Base-by-base conservation (phyloP, 2,329 filamentous ascomycete genomes). In the Penicillium oxalicum region DNA sequence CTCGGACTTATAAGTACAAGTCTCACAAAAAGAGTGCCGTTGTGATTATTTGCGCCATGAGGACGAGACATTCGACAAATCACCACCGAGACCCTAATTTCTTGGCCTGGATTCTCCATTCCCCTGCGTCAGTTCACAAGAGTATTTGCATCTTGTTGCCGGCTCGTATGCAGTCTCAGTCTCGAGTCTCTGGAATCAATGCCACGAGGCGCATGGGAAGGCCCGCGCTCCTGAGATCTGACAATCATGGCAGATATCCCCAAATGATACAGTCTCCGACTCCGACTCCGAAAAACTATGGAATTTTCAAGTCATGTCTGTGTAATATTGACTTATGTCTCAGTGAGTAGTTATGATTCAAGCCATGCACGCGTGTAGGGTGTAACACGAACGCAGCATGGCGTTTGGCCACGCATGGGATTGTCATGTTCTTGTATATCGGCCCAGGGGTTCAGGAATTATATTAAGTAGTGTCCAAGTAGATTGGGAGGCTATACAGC, bases 241-340 rank as follows among this genome's bases (percentile, higher is more conserved):
- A 40, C 26, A 13, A 34, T 28, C 4, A 33, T 28, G 32, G 44
- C 47, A 40, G 38, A 38, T 18, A 48, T 46, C 11, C 38, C 13
- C 48, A 50, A 29, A 29, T 37, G 9, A 24, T 18, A 18, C 51
- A 47, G 53, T 52, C 25, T 50, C 53, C 51, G 53, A 56, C 35
- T 54, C 53, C 53, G 53, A 54, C 9, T 24, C 41, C 43, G 45
- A 49, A 40, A 6, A 1, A 5, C 13, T 34, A 32, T 43, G 9
- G 11, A 5, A 7, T 34, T 11, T 27, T 5, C 13, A 9, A 39
- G 8, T 18, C 27, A 25, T 28, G 8, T 26, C 11, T 25, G 24
- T 28, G 24, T n/a, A 11, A 18, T 18, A 44, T 44, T 18, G 25
- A 3, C 6, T 11, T 4, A 6, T 36, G 9, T 28, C n/a, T 44